Evolutionary conservation across 2,329 filamentous ascomycete species (phyloP).

Genomic region (Cladophialophora immunda): DNA sequence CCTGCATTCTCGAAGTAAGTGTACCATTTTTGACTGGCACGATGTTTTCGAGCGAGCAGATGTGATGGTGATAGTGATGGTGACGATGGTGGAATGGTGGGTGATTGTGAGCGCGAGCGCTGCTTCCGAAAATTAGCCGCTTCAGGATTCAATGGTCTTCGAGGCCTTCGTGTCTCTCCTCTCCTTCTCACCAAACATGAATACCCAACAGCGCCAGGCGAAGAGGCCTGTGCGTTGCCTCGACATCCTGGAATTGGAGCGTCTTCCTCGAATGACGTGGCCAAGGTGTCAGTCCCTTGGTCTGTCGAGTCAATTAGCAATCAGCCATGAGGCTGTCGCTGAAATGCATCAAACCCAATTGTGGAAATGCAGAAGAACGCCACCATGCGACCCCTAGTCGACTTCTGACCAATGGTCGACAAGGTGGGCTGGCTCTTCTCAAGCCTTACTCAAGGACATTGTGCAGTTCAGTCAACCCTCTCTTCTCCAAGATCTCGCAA

Average conservation of each 20-base stretch:
- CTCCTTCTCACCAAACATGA: background rate
- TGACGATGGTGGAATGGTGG: too few species aligned
- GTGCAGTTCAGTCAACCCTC: background rate
- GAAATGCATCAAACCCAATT: background rate
- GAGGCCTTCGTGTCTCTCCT: background rate
- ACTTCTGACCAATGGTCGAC: background rate
- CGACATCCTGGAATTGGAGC: too few species aligned
- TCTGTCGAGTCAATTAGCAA: background rate
- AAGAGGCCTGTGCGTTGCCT: too few species aligned
- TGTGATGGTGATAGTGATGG: background rate
- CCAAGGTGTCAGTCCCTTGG: background rate
- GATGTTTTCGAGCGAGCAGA: background rate
- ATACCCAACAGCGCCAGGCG: background rate
- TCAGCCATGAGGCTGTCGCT: background rate
- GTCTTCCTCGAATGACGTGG: too few species aligned
- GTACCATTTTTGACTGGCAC: constrained; percentile 19
- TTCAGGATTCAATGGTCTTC: background rate
- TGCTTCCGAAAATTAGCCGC: background rate
- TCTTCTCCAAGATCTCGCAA: background rate
- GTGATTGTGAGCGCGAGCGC: background rate
- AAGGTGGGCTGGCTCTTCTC: background rate
- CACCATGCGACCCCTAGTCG: background rate
- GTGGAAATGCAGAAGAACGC: constrained; percentile 10
- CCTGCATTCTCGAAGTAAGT: constrained; percentile 40
- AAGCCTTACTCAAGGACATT: background rate